A percentile compares a stretch with the other conserved stretches of the same genome.
Conservation (phyloP, 495 filamentous ascomycete genomes). For the Trichocladium antarcticum region DNA sequence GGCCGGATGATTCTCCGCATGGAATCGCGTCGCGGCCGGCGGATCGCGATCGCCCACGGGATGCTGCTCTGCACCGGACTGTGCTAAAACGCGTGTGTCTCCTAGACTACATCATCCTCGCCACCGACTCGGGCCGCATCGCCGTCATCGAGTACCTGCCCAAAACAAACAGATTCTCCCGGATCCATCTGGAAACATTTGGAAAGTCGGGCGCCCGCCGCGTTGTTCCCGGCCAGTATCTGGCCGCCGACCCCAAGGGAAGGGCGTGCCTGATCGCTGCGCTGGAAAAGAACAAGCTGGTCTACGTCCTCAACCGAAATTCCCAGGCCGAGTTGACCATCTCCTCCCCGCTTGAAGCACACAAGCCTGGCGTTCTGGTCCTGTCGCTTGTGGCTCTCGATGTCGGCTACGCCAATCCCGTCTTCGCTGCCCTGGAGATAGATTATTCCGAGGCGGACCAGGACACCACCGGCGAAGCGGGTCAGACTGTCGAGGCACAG, state of each 20-base stretch:
- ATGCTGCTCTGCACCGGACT: constrained; percentile 27
- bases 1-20: constrained; percentile 27
- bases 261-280: constrained; percentile 89
- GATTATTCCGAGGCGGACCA: constrained; percentile 88
- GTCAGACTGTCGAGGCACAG: constrained; percentile 46
- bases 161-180: constrained; percentile 74
- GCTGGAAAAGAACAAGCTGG: constrained; percentile 97
- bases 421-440: constrained; percentile 88
- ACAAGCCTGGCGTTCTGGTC: constrained; percentile 86
- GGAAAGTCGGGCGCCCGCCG: constrained; percentile 94
- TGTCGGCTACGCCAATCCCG: constrained; percentile 91
- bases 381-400: constrained; percentile 79
- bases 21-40: constrained; percentile 19
- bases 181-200: constrained; percentile 91
- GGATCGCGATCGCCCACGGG: constrained; percentile 6
- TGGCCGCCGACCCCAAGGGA: constrained; percentile 90
- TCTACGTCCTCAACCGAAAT: constrained; percentile 95
- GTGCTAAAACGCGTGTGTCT: constrained; percentile 46
- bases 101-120: constrained; percentile 90
- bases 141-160: constrained; percentile 87
- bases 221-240: constrained; percentile 88
- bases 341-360: constrained; percentile 93
- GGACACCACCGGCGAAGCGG: constrained; percentile 34
- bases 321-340: constrained; percentile 89
- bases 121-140: constrained; percentile 90